phyloP scores from a whole-genome alignment of 345 rosid species.

The Mangifera indica region DNA sequence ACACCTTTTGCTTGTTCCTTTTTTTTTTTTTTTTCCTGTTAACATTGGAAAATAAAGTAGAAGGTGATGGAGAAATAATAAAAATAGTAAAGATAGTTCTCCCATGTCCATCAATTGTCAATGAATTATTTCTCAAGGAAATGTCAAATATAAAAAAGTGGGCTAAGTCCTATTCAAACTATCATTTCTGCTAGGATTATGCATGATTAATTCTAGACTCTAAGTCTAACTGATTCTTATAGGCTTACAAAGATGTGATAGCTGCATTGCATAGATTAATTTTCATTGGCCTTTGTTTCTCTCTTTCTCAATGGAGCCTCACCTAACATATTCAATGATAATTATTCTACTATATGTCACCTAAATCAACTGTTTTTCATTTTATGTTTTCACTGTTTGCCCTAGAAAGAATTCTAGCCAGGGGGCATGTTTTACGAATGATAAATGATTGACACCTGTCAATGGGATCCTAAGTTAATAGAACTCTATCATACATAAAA shows the following conservation, averaged over 20 bases:
- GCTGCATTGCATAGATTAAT: not conserved
- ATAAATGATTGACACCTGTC: not conserved
- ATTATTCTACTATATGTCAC: conserved; percentile 17
- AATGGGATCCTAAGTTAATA: too few species aligned
- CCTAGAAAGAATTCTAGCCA: too few species aligned
- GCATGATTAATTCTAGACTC: not conserved
- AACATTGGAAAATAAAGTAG: not conserved
- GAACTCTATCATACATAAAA: too few species aligned
- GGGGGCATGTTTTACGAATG: not conserved
- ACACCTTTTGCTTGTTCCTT: conserved; percentile 13
- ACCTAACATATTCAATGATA: conserved; percentile 31
- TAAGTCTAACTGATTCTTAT: conserved; percentile 10
- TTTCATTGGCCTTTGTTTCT: not conserved
- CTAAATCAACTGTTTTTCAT: conserved; percentile 22
- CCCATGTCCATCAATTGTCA: conserved; percentile 35
- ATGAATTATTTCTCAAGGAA: conserved; percentile 33
- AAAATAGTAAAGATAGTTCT: conserved; percentile 22
- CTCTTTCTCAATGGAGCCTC: conserved; percentile 17
- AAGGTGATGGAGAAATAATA: not conserved
- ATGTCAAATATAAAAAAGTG: not conserved
- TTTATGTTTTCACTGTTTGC: not conserved
- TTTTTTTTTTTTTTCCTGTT: conserved; percentile 4
- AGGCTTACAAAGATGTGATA: conserved; percentile 24
- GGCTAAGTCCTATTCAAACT: conserved; percentile 6
- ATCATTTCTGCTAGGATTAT: conserved; percentile 2